Evolutionary conservation across 306 rosid species (phyloP).

Genomic region (Clitoria ternatea): DNA sequence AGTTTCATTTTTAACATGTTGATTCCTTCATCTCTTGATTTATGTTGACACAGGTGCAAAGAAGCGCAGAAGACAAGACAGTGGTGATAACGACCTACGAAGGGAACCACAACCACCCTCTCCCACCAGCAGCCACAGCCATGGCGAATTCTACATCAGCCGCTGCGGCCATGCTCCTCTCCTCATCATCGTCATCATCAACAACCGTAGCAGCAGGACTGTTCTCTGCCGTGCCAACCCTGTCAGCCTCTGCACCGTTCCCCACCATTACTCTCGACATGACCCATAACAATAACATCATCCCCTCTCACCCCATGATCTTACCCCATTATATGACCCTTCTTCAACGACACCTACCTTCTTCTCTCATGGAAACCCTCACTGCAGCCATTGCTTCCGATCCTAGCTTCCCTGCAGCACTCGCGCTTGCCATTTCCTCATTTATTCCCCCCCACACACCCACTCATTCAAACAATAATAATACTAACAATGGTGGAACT

Average conservation of each 20-base stretch:
- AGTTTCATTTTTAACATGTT: too few species aligned
- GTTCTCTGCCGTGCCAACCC: constrained; percentile 27
- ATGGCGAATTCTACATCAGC: constrained; percentile 47
- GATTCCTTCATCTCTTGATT: too few species aligned
- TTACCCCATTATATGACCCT: constrained; percentile 17
- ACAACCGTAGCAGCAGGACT: constrained; percentile 20
- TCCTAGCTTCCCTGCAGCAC: constrained; percentile 44
- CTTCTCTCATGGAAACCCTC: too few species aligned
- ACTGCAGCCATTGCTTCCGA: constrained; percentile 39
- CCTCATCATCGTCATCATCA: constrained; percentile 34
- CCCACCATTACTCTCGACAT: constrained; percentile 47
- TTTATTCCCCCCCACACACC: constrained; percentile 17
- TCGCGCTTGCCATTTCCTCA: constrained; percentile 47
- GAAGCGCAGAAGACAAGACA: constrained; percentile 41
- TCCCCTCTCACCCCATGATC: constrained; percentile 17
- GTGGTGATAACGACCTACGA: constrained; percentile 53
- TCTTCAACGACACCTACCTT: constrained; percentile 2
- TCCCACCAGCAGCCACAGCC: constrained; percentile 38
- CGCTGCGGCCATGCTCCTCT: constrained; percentile 41
- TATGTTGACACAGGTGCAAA: constrained; percentile 45
- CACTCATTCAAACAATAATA: neutral
- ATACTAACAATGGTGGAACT: neutral
- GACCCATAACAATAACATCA: constrained; percentile 24
- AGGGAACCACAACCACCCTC: constrained; percentile 55
- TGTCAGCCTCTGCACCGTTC: constrained; percentile 41